Conservation (phyloP, 83 land plant species). For the Thuja plicata region DNA sequence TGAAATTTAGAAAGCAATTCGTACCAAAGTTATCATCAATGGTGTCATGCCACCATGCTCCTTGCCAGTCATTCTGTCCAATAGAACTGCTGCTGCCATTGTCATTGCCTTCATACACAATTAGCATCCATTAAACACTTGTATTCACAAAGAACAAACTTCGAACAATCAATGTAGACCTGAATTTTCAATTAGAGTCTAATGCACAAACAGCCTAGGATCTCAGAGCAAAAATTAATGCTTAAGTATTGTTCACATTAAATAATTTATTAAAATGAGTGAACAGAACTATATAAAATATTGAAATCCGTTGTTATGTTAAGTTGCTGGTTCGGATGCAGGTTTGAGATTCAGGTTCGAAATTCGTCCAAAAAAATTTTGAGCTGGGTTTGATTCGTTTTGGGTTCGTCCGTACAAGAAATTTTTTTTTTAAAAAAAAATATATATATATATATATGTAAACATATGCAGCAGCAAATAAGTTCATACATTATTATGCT, state of each 20-base stretch:
- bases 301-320: background rate
- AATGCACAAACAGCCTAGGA: background rate
- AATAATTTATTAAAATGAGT: background rate
- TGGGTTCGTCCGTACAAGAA: too few relatives aligned
- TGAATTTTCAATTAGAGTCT: background rate
- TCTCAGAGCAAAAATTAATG: background rate
- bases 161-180: background rate
- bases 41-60: slow-evolving; percentile 93
- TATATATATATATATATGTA: too few relatives aligned
- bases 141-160: slow-evolving; percentile 8
- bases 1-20: background rate
- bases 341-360: too few relatives aligned
- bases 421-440: too few relatives aligned
- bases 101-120: slow-evolving; percentile 36
- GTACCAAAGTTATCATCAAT: slow-evolving; percentile 59
- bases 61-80: slow-evolving; percentile 91
- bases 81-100: slow-evolving; percentile 17
- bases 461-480: too few relatives aligned
- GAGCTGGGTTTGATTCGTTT: too few relatives aligned
- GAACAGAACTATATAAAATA: background rate
- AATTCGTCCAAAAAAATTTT: too few relatives aligned
- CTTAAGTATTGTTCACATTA: too few relatives aligned
- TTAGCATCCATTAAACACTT: background rate
- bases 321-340: too few relatives aligned
- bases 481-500: too few relatives aligned